Conservation (phyloP, 495 filamentous ascomycete species). For the Penicillium ucsense region DNA sequence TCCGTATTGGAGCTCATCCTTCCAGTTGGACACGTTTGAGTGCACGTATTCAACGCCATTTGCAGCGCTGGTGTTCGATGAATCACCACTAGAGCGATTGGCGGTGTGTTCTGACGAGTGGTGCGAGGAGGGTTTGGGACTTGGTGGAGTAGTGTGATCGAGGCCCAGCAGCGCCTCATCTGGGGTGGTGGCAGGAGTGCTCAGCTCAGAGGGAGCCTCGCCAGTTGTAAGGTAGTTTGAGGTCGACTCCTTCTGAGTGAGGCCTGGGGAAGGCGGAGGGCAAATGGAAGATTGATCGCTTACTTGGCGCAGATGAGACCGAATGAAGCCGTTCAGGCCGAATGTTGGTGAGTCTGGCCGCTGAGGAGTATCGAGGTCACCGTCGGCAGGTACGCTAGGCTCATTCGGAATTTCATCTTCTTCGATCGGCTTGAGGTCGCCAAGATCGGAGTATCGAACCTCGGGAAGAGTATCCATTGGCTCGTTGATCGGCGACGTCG, state of each 20-base stretch:
- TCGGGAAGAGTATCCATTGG: conserved; percentile 29
- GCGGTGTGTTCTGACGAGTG: conserved; percentile 4
- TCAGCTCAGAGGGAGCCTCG: background rate
- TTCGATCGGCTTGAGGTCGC: conserved; percentile 36
- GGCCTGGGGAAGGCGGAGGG: conserved; percentile 37
- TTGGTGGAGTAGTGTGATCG: background rate
- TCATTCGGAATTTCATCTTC: conserved; percentile 20
- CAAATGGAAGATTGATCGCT: conserved; percentile 77
- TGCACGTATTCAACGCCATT: conserved; percentile 2
- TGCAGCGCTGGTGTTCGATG: conserved; percentile 2
- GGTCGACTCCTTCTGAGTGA: conserved; percentile 8
- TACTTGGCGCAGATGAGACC: conserved; percentile 72
- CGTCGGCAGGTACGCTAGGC: background rate
- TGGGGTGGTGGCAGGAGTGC: background rate
- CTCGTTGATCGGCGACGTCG: conserved; percentile 19
- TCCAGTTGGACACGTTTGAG: conserved; percentile 26
- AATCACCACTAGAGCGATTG: conserved; percentile 12
- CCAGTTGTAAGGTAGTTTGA: background rate
- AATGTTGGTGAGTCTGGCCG: conserved; percentile 72
- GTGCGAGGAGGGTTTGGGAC: conserved; percentile 5
- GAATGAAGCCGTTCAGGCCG: conserved; percentile 52
- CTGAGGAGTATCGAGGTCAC: conserved; percentile 19
- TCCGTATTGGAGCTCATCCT: conserved; percentile 20
- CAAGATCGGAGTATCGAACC: conserved; percentile 32
- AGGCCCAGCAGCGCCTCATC: background rate